Base-by-base conservation (phyloP, 164 flowering plant species). In the Amborella trichopoda region DNA sequence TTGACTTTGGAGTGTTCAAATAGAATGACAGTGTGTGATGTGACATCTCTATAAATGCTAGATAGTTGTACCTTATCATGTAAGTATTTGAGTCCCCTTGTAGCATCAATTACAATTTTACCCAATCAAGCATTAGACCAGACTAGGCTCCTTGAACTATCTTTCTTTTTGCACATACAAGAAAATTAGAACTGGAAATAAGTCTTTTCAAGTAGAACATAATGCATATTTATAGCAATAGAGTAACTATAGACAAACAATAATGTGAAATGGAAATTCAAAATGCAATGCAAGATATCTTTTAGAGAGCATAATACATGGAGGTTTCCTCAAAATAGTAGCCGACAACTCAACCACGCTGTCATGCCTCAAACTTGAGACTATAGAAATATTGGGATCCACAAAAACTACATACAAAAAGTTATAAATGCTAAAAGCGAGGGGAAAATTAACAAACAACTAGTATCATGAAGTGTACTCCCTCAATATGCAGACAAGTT, bases 91-190 rank as follows among this genome's bases (percentile, higher is more conserved):
- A 90, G 63, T 19, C 98, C 98, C 54, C 74, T 75, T 9, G 98
- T 94, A 32, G 95, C 87, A 73, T 80, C 89, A 63, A 86, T 83
- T 30, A 93, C 98, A 62, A 91, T 91, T 62, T 80, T 68, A 87
- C 78, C 98, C 94, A 91, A 46, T 81, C 94, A 60, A 91, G 96
- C 25, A 66, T 70, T 21, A 96, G 98, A 56, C 96, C 98, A 37
- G 98, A 96, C 46, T 91, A 94, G 52, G 98, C 94, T 20, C 98
- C 95, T 68, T 90, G 95, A 27, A 90, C 98, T 49, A 95, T 95
- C 65, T 90, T 90, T 54, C 96, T 75, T 39, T 94, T 93, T 91
- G 55, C 26, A 54, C 53, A 48, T 38, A 4, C 38, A 43, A 53
- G 24, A 20, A 28, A 23, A 54, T 37, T 11, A 32, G n/a, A 33